Conservation (phyloP, 2,329 filamentous ascomycete species). For the Pseudopyricularia cyperi region DNA sequence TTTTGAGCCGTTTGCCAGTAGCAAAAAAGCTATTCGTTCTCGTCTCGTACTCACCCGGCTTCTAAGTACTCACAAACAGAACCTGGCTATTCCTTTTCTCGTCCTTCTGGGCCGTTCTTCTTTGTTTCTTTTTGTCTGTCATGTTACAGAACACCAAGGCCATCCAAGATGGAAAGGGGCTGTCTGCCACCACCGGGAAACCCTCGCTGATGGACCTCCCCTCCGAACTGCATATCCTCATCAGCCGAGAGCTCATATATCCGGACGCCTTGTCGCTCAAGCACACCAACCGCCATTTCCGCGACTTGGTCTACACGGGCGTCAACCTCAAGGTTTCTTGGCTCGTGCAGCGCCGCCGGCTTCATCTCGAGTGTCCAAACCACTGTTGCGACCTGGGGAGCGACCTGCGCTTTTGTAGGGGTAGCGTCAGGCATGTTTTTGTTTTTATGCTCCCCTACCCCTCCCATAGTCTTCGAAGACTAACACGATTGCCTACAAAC, state of each 20-base stretch:
- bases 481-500: background rate
- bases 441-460: background rate
- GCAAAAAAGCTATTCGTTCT: too few species aligned
- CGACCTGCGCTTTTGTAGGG: constrained; percentile 46
- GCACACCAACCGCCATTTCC: constrained; percentile 51
- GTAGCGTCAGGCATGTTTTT: constrained; percentile 39
- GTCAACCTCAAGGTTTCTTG: constrained; percentile 54
- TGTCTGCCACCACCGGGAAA: background rate
- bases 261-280: constrained; percentile 61
- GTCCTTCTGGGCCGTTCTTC: too few species aligned
- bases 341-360: constrained; percentile 49
- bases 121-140: too few species aligned
- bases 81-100: too few species aligned
- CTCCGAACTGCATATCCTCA: constrained; percentile 53
- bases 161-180: too few species aligned
- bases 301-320: constrained; percentile 50
- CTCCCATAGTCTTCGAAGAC: background rate
- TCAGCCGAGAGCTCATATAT: constrained; percentile 48
- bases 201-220: constrained; percentile 39
- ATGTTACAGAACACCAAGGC: too few species aligned
- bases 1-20: background rate
- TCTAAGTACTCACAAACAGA: too few species aligned
- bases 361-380: constrained; percentile 54
- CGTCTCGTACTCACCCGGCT: too few species aligned
- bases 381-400: constrained; percentile 45